These are phyloP conservation scores for Eragrostis nindensis DNA, from an alignment of 176 grass and related monocot species.

Conservation along the genomic window DNA sequence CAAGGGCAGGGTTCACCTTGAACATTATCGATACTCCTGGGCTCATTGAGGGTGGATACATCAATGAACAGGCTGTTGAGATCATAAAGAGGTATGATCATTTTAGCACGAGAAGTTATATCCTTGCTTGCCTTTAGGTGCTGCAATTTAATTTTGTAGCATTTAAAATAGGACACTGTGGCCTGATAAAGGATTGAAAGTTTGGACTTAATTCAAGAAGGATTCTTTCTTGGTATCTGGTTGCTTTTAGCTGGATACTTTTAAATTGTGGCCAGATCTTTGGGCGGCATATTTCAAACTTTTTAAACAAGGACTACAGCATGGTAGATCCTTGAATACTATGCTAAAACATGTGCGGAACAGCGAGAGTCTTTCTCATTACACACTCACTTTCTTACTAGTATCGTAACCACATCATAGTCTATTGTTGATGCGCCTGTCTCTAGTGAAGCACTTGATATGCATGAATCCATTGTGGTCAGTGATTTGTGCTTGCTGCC, in stretches of 20 bases:
- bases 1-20: slow-evolving; percentile 82
- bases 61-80: slow-evolving; percentile 92
- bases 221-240: slow-evolving; percentile 16
- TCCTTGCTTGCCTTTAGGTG: not conserved
- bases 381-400: not conserved
- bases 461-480: not conserved
- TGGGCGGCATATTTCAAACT: not conserved
- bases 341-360: not conserved
- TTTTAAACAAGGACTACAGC: not conserved
- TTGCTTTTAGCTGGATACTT: slow-evolving; percentile 28
- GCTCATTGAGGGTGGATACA: slow-evolving; percentile 96
- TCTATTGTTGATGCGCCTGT: not conserved
- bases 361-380: not conserved
- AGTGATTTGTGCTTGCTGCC: not conserved
- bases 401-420: not conserved
- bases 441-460: slow-evolving; percentile 6
- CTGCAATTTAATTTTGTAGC: not conserved
- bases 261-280: not conserved
- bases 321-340: not conserved
- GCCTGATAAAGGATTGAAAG: not conserved
- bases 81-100: slow-evolving; percentile 82
- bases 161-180: not conserved
- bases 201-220: slow-evolving; percentile 1
- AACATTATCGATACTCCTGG: slow-evolving; percentile 96
- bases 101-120: not conserved